phyloP scores from a whole-genome alignment of 73 alveolate genomes.

The Tetrahymena malaccensis region DNA sequence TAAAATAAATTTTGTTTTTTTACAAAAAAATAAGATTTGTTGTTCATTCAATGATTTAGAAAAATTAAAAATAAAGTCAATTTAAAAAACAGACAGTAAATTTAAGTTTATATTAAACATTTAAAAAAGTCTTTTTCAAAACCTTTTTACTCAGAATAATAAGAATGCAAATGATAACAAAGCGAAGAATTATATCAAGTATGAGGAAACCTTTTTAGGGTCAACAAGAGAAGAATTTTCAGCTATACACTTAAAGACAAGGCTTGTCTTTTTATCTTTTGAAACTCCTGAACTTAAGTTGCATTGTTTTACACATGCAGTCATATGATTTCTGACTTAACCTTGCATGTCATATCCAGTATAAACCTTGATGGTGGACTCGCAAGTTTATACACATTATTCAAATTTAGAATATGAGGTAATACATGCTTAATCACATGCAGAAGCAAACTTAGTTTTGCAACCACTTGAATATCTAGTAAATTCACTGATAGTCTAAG shows the following conservation, averaged over 20 bases:
- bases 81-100: too few species aligned
- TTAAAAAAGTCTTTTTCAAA: too few species aligned
- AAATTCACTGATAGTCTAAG: background rate
- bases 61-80: background rate
- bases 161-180: background rate
- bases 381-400: background rate
- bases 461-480: background rate
- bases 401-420: background rate
- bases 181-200: background rate
- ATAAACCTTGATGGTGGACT: background rate
- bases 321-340: background rate
- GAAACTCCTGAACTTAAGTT: background rate
- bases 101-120: too few species aligned
- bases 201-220: background rate
- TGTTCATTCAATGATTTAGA: background rate
- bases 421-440: background rate
- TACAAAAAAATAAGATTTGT: too few species aligned
- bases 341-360: background rate
- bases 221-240: background rate
- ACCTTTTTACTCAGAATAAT: background rate
- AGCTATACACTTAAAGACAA: background rate
- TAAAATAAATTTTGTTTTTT: too few species aligned
- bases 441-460: background rate
- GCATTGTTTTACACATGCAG: background rate
- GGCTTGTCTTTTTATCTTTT: background rate